Base-by-base conservation (phyloP, 2,329 filamentous ascomycete species). In the Sporothrix protearum region DNA sequence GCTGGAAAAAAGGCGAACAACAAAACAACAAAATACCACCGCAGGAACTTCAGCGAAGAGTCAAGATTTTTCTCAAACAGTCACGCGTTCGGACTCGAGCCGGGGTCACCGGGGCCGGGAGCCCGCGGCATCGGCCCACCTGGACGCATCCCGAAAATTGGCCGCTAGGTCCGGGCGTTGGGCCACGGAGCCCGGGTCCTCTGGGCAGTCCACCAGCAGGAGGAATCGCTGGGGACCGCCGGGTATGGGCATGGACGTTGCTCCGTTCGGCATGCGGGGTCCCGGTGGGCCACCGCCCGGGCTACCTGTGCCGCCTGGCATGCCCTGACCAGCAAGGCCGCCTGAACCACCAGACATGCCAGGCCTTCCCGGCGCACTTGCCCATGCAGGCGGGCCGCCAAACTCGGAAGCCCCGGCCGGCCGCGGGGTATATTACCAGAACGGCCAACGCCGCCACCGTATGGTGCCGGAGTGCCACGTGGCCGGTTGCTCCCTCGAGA, bases 301-400 rank as follows among this genome's bases (percentile, higher is more conserved):
- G 51, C 64, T 47, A 8, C 28, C 33, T 2, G 66, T 49, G 51
- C 64, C 64, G 14, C 28, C 33, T 2, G 47, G 64, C n/a, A 42
- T 22, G 45, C 39, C 45, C 8, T 28, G 28, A 33, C 55, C 55
- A 25, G 55, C 16, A 19, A 59, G 36, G 39, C 61, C 39, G 19
- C 61, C 45, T 8, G 55, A 28, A 36, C 55, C 55, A 25, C 25
- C 47, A 19, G 64, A 30, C 16, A 51, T 28, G 22, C 53, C 68
- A n/a, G 19, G 14, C 6, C 57, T 47, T 12, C 30, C 57, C 7
- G 68, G 53, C 2, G 28, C 59, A 16, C 57, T 47, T 19, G 47
- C 45, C 59, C 69, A 66, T n/a, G 69, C 10, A 19, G 69, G 69
- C 22, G 45, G 49, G 2, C 59, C 59, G 22, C 69, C 69, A 49